These are phyloP conservation scores for Hypoxylon sp. DNA, from an alignment of 2,329 filamentous ascomycete genomes.

Conservation along the genomic window DNA sequence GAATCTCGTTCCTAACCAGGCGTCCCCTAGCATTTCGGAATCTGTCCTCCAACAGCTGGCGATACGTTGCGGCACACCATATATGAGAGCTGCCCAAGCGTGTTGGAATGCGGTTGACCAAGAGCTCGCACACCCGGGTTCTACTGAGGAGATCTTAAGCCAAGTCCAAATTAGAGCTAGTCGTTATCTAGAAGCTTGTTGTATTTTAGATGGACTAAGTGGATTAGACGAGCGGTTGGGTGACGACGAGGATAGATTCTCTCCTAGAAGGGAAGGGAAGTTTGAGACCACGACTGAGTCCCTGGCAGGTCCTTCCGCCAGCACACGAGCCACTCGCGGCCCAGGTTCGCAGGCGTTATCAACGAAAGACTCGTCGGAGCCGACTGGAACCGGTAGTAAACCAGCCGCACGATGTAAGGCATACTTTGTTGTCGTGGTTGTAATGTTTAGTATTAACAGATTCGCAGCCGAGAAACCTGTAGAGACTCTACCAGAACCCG, in stretches of 20 bases:
- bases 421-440: constrained; percentile 1
- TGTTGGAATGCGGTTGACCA: constrained; percentile 80
- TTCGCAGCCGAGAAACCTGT: constrained; percentile 28
- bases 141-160: constrained; percentile 67
- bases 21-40: constrained; percentile 68
- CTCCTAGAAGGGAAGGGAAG: constrained; percentile 26
- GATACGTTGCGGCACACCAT: constrained; percentile 79
- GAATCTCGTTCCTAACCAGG: constrained; percentile 63
- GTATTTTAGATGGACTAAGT: constrained; percentile 71
- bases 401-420: constrained; percentile 38
- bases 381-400: constrained; percentile 27
- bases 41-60: constrained; percentile 74
- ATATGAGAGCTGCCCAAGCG: constrained; percentile 80
- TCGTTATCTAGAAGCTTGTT: constrained; percentile 73
- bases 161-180: constrained; percentile 69
- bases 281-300: constrained; percentile 26
- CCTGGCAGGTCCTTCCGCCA: constrained; percentile 42
- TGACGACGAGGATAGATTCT: constrained; percentile 57
- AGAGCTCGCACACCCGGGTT: constrained; percentile 63
- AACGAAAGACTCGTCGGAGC: constrained; percentile 29
- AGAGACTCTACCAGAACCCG: constrained; percentile 36
- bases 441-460: constrained; percentile 37
- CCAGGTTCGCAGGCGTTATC: constrained; percentile 34
- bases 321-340: constrained; percentile 11
- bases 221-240: constrained; percentile 68